Conservation (phyloP, 768 basidiomycete genomes). For the Podaxis sp. region DNA sequence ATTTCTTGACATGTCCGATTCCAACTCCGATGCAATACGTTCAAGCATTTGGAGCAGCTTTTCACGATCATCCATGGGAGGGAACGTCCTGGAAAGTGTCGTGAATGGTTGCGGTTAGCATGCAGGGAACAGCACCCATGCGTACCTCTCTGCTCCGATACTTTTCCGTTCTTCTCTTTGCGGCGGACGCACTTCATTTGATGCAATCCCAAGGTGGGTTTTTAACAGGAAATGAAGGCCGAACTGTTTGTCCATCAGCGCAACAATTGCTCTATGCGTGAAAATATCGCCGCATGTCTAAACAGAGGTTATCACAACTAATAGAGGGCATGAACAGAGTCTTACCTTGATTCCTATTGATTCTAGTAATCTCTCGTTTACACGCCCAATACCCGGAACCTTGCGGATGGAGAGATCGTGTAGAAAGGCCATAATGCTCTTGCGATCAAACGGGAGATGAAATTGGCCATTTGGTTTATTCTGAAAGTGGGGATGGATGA, state of each 20-base stretch:
- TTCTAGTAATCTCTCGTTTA: constrained; percentile 84
- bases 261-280: constrained; percentile 66
- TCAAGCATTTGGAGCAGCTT: constrained; percentile 76
- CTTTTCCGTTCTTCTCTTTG: constrained; percentile 85
- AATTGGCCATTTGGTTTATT: constrained; percentile 97
- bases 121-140: not conserved
- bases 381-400: constrained; percentile 87
- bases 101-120: not conserved
- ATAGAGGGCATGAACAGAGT: not conserved
- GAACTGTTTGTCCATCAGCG: constrained; percentile 86
- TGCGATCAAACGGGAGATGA: constrained; percentile 61
- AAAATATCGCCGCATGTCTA: constrained; percentile 92
- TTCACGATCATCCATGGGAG: constrained; percentile 43
- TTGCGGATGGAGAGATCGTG: constrained; percentile 79
- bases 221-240: constrained; percentile 73
- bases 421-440: constrained; percentile 75
- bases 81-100: constrained; percentile 2
- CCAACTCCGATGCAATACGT: constrained; percentile 79
- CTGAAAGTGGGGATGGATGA: constrained; percentile 30
- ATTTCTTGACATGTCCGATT: constrained; percentile 70
- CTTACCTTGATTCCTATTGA: constrained; percentile 81
- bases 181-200: constrained; percentile 75
- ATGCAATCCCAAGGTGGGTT: constrained; percentile 83
- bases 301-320: constrained; percentile 7
- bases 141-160: constrained; percentile 77